Evolutionary conservation across 2,329 filamentous ascomycete genomes (phyloP).

Genomic region (Thelonectria blattea): DNA sequence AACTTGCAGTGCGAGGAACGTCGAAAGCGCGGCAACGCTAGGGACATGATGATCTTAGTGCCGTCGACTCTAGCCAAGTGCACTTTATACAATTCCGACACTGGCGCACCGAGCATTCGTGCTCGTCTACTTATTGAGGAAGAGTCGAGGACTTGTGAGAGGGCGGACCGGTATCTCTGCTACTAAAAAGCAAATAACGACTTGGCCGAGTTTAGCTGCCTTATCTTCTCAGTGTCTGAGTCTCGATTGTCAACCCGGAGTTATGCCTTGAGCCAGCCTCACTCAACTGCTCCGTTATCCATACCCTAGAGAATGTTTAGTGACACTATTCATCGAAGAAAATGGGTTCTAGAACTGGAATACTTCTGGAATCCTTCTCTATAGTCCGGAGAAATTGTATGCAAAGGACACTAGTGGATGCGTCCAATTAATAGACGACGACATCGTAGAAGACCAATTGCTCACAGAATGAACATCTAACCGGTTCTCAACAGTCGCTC

Average conservation of each 20-base stretch:
- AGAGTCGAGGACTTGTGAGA: neutral
- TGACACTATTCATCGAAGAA: no score
- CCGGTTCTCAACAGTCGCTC: no score
- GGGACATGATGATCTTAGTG: neutral
- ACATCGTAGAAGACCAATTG: no score
- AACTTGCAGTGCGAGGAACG: neutral
- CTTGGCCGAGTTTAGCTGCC: neutral
- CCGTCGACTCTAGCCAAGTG: neutral
- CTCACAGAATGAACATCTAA: no score
- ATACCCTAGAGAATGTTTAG: no score
- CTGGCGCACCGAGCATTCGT: neutral
- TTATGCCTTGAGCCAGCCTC: neutral
- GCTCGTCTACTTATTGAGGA: neutral
- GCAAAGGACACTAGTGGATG: no score
- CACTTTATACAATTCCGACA: neutral
- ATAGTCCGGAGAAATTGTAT: no score
- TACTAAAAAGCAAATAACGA: neutral
- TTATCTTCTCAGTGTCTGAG: neutral
- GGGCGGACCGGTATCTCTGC: neutral
- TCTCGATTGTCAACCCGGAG: neutral
- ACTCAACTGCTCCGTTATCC: neutral
- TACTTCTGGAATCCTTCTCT: no score
- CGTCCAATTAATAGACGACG: no score
- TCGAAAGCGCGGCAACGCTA: conserved; percentile 9
- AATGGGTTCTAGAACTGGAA: no score